Conservation (phyloP, 73 alveolate species). For the Tetrahymena thermophila region DNA sequence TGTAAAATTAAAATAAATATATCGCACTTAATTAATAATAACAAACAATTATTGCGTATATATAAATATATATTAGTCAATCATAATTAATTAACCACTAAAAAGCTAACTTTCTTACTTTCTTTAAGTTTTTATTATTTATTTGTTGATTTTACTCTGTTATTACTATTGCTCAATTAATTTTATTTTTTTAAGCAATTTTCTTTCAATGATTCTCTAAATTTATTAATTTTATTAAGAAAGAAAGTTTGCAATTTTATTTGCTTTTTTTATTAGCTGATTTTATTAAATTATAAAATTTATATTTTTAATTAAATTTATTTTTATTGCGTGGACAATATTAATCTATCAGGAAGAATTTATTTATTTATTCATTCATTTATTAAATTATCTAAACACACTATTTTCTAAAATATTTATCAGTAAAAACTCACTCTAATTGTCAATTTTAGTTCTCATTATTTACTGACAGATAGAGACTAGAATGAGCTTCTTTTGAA, state of each 20-base stretch:
- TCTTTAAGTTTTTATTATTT: too few relatives aligned
- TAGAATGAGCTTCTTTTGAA: not conserved
- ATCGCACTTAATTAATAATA: not conserved
- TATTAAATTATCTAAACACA: too few relatives aligned
- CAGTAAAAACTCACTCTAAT: not conserved
- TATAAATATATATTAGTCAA: too few relatives aligned
- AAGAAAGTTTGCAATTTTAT: not conserved
- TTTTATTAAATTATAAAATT: too few relatives aligned
- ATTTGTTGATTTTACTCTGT: not conserved
- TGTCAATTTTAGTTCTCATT: not conserved
- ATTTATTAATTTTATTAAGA: too few relatives aligned
- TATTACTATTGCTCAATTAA: too few relatives aligned
- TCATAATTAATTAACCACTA: too few relatives aligned
- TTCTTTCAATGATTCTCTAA: not conserved
- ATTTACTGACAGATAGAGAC: not conserved
- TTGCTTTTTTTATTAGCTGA: not conserved
- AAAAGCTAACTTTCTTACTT: not conserved
- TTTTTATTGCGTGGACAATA: not conserved
- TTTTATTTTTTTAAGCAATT: too few relatives aligned
- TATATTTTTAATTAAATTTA: too few relatives aligned
- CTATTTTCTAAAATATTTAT: too few relatives aligned
- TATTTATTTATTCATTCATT: too few relatives aligned
- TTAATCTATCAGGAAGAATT: not conserved
- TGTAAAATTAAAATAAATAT: not conserved
- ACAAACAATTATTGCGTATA: too few relatives aligned